Conservation (phyloP, 257 asterid genomes). For the Solanum appendiculatum region DNA sequence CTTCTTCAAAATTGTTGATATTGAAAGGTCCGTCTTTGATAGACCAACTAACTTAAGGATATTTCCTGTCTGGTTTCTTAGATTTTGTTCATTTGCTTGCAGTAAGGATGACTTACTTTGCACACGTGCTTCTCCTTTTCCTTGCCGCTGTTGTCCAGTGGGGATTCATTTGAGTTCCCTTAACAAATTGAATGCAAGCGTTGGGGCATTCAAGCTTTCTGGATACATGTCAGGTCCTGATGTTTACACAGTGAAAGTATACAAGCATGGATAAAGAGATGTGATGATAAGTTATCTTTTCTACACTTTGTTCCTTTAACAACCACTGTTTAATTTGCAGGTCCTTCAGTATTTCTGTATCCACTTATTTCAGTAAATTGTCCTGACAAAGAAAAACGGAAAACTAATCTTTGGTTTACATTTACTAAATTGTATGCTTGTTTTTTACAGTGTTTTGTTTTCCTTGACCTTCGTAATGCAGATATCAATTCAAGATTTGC, state of each 20-base stretch:
- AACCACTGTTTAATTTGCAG: not conserved
- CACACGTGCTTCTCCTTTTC: constrained; percentile 54
- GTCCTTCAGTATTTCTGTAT: not conserved
- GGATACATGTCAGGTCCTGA: constrained; percentile 8
- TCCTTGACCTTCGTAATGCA: constrained; percentile 38
- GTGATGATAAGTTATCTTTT: not conserved
- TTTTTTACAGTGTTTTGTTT: constrained; percentile 10
- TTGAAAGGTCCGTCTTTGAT: too few species aligned
- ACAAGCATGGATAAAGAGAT: not conserved
- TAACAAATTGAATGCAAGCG: constrained; percentile 4
- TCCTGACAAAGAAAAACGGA: not conserved
- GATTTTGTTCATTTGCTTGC: constrained; percentile 23
- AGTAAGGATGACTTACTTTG: constrained; percentile 59
- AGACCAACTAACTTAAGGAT: constrained; percentile 4
- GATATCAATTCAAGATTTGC: constrained; percentile 8
- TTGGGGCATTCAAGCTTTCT: not conserved
- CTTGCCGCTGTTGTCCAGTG: constrained; percentile 52
- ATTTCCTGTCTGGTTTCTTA: not conserved
- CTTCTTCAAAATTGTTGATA: too few species aligned
- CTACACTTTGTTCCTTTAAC: not conserved
- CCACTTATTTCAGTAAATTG: too few species aligned
- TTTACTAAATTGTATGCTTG: too few species aligned
- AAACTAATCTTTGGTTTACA: not conserved
- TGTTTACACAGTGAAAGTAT: constrained; percentile 51
- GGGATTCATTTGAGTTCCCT: constrained; percentile 36